These are phyloP conservation scores for Scedosporium dehoogii DNA, from an alignment of 2,329 filamentous ascomycete genomes.

Conservation along the genomic window DNA sequence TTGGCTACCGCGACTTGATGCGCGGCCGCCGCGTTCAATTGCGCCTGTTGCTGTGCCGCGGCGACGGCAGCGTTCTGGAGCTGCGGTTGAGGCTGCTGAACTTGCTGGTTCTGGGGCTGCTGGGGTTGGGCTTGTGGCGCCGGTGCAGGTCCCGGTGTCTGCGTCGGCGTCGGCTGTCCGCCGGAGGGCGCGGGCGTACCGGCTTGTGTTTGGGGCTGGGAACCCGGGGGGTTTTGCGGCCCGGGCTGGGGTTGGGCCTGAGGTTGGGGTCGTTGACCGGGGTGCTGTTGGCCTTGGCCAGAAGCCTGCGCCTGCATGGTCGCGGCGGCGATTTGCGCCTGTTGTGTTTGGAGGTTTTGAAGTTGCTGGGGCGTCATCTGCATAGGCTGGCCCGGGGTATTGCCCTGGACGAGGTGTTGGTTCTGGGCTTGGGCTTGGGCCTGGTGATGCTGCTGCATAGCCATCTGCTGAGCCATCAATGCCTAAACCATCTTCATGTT, in stretches of 20 bases:
- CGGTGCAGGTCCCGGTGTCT: constrained; percentile 30
- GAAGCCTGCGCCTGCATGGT: constrained; percentile 13
- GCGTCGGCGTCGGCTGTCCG: constrained; percentile 37
- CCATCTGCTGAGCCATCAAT: constrained; percentile 34
- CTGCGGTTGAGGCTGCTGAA: constrained; percentile 27
- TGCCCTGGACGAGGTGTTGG: constrained; percentile 29
- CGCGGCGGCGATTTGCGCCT: constrained; percentile 8
- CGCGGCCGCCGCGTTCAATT: constrained; percentile 19
- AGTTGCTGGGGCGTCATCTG: constrained; percentile 34
- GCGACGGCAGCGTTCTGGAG: constrained; percentile 19
- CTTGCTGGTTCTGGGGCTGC: constrained; percentile 25
- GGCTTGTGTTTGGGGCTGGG: constrained; percentile 35
- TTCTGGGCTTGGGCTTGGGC: constrained; percentile 15
- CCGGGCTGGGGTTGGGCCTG: constrained; percentile 21
- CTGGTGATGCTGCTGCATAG: constrained; percentile 32
- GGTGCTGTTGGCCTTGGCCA: constrained; percentile 13
- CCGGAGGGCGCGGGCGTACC: constrained; percentile 28
- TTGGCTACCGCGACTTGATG: constrained; percentile 25
- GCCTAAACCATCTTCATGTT: constrained; percentile 16
- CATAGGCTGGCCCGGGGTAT: constrained; percentile 35
- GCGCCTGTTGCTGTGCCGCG: constrained; percentile 20
- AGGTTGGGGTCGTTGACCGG: constrained; percentile 5
- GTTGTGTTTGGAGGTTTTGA: constrained; percentile 7
- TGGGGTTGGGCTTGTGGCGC: constrained; percentile 24
- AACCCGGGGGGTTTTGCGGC: constrained; percentile 32